Evolutionary conservation across 2,329 filamentous ascomycete species (phyloP).

Genomic region (Penicillium sp.): DNA sequence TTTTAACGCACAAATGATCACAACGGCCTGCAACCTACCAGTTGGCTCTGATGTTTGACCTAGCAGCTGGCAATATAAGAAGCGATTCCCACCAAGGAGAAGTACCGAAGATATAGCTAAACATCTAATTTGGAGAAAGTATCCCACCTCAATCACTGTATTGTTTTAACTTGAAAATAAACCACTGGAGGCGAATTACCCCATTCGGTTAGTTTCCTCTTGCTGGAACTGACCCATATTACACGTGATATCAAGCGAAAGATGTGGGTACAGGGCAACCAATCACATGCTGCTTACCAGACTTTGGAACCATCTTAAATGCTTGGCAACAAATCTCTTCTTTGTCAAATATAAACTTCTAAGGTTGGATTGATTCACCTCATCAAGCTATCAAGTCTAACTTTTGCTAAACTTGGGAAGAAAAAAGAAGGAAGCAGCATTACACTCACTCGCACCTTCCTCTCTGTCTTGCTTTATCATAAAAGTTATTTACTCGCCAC

Average conservation of each 20-base stretch:
- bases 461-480: neutral
- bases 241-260: slow-evolving; percentile 3
- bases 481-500: slow-evolving; percentile 40
- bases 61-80: neutral
- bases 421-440: neutral
- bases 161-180: neutral
- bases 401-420: neutral
- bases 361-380: neutral
- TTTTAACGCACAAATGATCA: neutral
- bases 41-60: neutral
- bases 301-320: neutral
- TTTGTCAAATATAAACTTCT: slow-evolving; percentile 3
- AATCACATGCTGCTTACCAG: neutral
- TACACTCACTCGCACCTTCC: neutral
- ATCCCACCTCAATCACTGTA: neutral
- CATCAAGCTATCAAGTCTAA: neutral
- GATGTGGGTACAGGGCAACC: neutral
- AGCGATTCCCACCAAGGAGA: too few relatives aligned
- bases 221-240: neutral
- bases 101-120: too few relatives aligned
- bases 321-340: slow-evolving; percentile 13
- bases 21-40: too few relatives aligned
- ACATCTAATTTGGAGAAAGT: neutral
- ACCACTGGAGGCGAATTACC: neutral
- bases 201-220: neutral